Conservation (phyloP, 106 monocot species). For the Allium sativum region DNA sequence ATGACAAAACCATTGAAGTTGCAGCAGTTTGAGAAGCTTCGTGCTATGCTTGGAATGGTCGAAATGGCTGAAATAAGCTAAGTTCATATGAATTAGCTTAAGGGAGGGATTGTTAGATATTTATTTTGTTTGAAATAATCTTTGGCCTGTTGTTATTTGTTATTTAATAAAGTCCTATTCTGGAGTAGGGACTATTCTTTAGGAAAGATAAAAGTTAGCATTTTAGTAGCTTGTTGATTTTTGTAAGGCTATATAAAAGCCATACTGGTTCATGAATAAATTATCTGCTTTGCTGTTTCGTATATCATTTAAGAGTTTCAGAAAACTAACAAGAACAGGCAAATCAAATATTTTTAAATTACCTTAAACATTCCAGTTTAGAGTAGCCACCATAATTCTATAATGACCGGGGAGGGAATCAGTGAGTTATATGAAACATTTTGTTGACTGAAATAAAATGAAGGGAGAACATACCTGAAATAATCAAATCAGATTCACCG, state of each 20-base stretch:
- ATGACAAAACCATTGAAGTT: conserved; percentile 1
- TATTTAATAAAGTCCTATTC: too few species aligned
- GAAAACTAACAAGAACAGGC: background rate
- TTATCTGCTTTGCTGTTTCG: background rate
- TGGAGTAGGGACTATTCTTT: too few species aligned
- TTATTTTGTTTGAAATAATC: background rate
- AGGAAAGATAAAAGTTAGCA: too few species aligned
- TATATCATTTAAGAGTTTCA: conserved; percentile 4
- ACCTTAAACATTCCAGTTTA: too few species aligned
- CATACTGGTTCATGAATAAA: background rate
- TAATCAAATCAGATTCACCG: too few species aligned
- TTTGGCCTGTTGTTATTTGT: too few species aligned
- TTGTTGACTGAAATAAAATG: too few species aligned
- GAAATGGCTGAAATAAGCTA: background rate
- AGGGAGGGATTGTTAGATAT: conserved; percentile 4
- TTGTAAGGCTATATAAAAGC: background rate
- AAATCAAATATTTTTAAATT: too few species aligned
- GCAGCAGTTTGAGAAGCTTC: conserved; percentile 2
- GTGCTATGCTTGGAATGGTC: background rate
- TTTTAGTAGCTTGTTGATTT: background rate
- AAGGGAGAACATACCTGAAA: too few species aligned
- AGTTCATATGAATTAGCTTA: background rate
- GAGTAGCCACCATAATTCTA: too few species aligned
- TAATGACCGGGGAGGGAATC: too few species aligned
- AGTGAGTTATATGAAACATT: too few species aligned